These are phyloP conservation scores for Pyrus bretschneideri DNA, from an alignment of 306 rosid species.

Conservation along the genomic window DNA sequence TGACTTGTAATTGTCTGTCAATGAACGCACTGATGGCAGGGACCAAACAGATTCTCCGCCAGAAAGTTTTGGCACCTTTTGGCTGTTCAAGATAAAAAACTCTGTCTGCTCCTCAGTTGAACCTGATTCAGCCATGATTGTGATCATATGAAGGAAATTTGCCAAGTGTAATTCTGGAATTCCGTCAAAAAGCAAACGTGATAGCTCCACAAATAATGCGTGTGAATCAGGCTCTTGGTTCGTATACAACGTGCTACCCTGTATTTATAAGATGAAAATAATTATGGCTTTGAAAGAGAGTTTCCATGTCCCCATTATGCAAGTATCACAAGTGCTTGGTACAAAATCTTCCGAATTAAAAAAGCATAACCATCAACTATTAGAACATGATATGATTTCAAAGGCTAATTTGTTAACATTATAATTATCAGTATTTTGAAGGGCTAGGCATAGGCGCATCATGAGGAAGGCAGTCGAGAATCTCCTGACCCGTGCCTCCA, in stretches of 20 bases:
- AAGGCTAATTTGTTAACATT: neutral
- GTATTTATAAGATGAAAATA: neutral
- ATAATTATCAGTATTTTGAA: neutral
- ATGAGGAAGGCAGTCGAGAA: neutral
- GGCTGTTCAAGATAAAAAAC: slow-evolving; percentile 59
- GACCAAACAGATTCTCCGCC: slow-evolving; percentile 75
- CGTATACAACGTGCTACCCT: slow-evolving; percentile 59
- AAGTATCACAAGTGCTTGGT: neutral
- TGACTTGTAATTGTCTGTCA: slow-evolving; percentile 22
- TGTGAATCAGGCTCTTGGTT: slow-evolving; percentile 57
- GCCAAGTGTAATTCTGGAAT: slow-evolving; percentile 58
- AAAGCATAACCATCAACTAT: neutral
- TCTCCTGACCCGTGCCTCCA: neutral
- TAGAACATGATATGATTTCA: too few relatives aligned
- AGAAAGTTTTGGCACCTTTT: slow-evolving; percentile 56
- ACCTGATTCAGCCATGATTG: slow-evolving; percentile 66
- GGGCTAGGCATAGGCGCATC: neutral
- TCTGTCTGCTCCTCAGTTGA: slow-evolving; percentile 63
- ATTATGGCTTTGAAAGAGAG: neutral
- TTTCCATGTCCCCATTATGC: neutral
- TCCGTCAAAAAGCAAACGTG: slow-evolving; percentile 59
- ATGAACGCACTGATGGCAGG: slow-evolving; percentile 32
- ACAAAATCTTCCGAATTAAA: neutral
- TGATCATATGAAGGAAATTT: slow-evolving; percentile 84
- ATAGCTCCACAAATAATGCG: slow-evolving; percentile 79